Percentiles rank a stretch among this genome's conserved stretches.
Evolutionary conservation across 768 basidiomycete species (phyloP).

Genomic region (Auriculariales sp.): DNA sequence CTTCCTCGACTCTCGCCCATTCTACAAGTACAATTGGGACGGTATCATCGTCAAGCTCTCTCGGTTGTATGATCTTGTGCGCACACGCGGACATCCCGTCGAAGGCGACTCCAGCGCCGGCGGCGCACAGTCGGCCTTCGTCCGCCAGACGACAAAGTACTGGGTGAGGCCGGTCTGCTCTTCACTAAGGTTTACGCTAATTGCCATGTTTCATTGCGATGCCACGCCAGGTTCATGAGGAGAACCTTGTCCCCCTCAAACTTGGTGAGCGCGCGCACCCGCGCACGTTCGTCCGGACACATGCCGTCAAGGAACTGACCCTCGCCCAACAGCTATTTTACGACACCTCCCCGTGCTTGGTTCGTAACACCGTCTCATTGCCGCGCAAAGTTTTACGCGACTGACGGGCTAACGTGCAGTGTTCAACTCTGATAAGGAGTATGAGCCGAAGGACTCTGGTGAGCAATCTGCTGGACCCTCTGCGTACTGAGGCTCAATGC

Average conservation of each 20-base stretch:
- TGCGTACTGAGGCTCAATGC: too few relatives aligned
- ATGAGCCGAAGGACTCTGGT: slow-evolving; percentile 73
- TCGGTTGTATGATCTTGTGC: slow-evolving; percentile 85
- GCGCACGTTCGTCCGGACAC: too few relatives aligned
- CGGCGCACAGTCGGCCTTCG: slow-evolving; percentile 90
- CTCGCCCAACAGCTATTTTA: slow-evolving; percentile 80
- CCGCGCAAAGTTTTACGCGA: too few relatives aligned
- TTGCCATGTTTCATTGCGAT: too few relatives aligned
- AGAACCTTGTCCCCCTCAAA: slow-evolving; percentile 88
- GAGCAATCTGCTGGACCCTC: too few relatives aligned
- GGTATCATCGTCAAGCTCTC: slow-evolving; percentile 92
- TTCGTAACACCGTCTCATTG: too few relatives aligned
- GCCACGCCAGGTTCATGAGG: slow-evolving; percentile 52
- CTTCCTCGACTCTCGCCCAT: slow-evolving; percentile 86
- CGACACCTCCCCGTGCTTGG: slow-evolving; percentile 88
- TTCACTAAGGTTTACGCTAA: too few relatives aligned
- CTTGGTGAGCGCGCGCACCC: too few relatives aligned
- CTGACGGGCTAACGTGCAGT: too few relatives aligned
- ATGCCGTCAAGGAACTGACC: too few relatives aligned
- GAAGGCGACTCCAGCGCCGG: slow-evolving; percentile 90
- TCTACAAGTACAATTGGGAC: slow-evolving; percentile 96
- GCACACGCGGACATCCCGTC: slow-evolving; percentile 88
- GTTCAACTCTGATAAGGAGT: slow-evolving; percentile 89
- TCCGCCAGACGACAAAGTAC: slow-evolving; percentile 97
- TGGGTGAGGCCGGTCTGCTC: slow-evolving; percentile 56